Percentiles rank a stretch among this genome's conserved stretches.
Conservation (phyloP, 1,284 basidiomycete species). For the Melampsora larici-populina region DNA sequence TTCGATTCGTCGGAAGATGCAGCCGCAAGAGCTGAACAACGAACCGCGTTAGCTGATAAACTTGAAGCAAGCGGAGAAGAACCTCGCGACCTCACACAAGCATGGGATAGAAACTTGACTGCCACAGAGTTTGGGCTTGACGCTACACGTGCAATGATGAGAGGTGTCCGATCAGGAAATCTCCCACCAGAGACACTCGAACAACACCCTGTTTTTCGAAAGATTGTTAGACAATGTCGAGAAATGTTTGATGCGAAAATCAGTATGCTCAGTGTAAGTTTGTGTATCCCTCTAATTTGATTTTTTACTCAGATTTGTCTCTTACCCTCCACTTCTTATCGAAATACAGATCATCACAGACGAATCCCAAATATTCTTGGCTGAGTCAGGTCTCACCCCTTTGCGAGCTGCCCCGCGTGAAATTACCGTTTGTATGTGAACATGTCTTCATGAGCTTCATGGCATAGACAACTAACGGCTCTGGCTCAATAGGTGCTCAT, state of each 20-base stretch:
- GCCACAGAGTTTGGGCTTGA: background rate
- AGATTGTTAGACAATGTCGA: slow-evolving; percentile 47
- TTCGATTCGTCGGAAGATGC: slow-evolving; percentile 30
- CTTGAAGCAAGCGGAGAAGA: slow-evolving; percentile 20
- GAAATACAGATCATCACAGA: slow-evolving; percentile 44
- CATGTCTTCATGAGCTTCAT: background rate
- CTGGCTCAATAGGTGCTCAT: background rate
- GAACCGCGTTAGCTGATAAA: slow-evolving; percentile 7
- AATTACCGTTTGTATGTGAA: background rate
- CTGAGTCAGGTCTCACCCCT: slow-evolving; percentile 14
- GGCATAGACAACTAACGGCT: background rate
- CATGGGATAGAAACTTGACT: slow-evolving; percentile 8
- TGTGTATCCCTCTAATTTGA: background rate
- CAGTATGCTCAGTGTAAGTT: slow-evolving; percentile 46
- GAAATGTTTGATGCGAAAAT: slow-evolving; percentile 46
- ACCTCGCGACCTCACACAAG: background rate
- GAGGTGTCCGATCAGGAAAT: background rate
- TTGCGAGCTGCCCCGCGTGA: background rate
- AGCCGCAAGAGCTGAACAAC: background rate
- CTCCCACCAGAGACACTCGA: slow-evolving; percentile 3
- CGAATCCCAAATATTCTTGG: slow-evolving; percentile 49
- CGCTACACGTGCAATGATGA: background rate
- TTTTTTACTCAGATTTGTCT: background rate
- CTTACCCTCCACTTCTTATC: background rate
- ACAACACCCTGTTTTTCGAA: slow-evolving; percentile 44